phyloP scores from a whole-genome alignment of 768 basidiomycete species.

The Pluteus cervinus region DNA sequence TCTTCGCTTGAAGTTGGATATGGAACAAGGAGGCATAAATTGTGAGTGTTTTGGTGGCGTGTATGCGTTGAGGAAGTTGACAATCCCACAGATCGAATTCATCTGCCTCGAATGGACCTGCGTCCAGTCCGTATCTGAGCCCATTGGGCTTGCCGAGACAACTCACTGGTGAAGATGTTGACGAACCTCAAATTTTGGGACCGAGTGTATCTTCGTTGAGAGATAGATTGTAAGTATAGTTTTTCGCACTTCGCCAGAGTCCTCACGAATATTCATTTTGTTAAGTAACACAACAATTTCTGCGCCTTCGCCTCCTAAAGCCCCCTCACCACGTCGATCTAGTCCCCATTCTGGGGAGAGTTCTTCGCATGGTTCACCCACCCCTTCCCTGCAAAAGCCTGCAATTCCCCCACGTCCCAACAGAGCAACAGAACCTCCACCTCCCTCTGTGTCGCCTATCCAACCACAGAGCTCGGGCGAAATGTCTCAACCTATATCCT shows the following conservation, averaged over 20 bases:
- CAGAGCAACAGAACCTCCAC: constrained; percentile 9
- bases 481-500: background rate
- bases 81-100: too few species aligned
- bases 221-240: constrained; percentile 42
- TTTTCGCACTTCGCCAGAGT: background rate
- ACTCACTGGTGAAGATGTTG: background rate
- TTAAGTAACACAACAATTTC: background rate
- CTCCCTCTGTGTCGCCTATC: constrained; percentile 5
- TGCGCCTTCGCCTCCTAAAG: too few species aligned
- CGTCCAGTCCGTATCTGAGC: too few species aligned
- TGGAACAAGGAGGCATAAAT: too few species aligned
- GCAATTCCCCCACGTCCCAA: constrained; percentile 17
- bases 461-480: constrained; percentile 5
- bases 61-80: too few species aligned
- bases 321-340: too few species aligned
- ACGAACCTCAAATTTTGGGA: background rate
- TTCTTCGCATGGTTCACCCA: too few species aligned
- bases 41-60: too few species aligned
- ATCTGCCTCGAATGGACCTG: too few species aligned
- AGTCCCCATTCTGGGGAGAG: too few species aligned
- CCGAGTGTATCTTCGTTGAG: constrained; percentile 35
- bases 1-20: too few species aligned
- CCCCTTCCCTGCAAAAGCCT: constrained; percentile 13
- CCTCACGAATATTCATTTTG: background rate
- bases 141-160: too few species aligned